phyloP scores from a whole-genome alignment of 345 rosid genomes.

The Heritiera littoralis region DNA sequence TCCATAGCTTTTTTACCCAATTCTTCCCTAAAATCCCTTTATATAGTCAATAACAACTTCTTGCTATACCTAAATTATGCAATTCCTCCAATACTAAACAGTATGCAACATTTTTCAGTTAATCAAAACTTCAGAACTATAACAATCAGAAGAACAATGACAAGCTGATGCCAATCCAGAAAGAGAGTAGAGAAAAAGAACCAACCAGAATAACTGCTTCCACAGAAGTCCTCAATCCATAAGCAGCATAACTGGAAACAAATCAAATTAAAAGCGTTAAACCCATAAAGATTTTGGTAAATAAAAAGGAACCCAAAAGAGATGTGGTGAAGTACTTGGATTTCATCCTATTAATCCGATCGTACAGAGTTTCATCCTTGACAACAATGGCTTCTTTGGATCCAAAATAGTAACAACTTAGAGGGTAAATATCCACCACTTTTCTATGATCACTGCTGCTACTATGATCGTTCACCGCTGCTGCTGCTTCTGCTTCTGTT shows the following conservation, averaged over 20 bases:
- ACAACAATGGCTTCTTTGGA: conserved; percentile 59
- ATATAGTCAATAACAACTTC: not conserved
- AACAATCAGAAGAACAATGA: not conserved
- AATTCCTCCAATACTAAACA: not conserved
- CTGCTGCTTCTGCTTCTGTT: not conserved
- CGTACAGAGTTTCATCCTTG: conserved; percentile 53
- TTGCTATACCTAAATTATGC: not conserved
- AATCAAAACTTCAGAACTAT: not conserved
- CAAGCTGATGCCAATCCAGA: not conserved
- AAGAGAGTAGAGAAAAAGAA: conserved; percentile 6
- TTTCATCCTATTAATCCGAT: conserved; percentile 69
- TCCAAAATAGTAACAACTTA: conserved; percentile 76
- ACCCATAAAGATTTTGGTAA: not conserved
- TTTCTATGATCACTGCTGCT: conserved; percentile 21
- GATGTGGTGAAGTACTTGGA: conserved; percentile 43
- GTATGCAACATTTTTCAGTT: not conserved
- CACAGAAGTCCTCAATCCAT: conserved; percentile 80
- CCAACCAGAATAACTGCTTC: conserved; percentile 82
- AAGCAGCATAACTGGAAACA: conserved; percentile 52
- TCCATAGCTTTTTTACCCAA: not conserved
- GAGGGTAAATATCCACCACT: conserved; percentile 60
- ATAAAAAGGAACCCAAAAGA: not conserved
- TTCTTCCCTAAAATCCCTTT: not conserved
- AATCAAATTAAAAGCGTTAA: not conserved
- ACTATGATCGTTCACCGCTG: not conserved